Evolutionary conservation across 148 eudicot species (phyloP).

Genomic region (Rhododendron henanense): DNA sequence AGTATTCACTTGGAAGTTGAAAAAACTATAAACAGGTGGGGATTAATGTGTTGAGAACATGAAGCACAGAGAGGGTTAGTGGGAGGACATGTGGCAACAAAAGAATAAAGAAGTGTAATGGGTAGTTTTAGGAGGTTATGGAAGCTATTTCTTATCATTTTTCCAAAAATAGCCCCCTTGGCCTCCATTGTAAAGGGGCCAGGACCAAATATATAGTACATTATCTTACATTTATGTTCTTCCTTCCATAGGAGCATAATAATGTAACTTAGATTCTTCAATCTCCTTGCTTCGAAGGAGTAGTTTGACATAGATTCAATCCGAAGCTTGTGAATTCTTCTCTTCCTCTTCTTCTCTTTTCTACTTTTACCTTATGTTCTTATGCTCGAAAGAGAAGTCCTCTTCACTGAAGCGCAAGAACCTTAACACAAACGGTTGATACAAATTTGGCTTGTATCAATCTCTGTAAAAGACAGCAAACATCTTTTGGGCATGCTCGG

Average conservation of each 20-base stretch:
- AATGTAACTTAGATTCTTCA: no score
- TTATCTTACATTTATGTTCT: not conserved
- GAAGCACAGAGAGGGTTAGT: not conserved
- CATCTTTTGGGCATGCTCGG: no score
- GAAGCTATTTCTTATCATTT: not conserved
- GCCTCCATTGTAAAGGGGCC: not conserved
- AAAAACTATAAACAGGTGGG: not conserved
- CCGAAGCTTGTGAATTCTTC: no score
- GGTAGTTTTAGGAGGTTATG: not conserved
- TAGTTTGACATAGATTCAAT: no score
- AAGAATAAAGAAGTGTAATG: not conserved
- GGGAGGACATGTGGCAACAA: not conserved
- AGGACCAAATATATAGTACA: not conserved
- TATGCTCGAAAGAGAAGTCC: not conserved
- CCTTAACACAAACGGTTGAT: not conserved
- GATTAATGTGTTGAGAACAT: not conserved
- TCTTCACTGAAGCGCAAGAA: not conserved
- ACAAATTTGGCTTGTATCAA: not conserved
- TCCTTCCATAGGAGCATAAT: not conserved
- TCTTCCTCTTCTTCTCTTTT: not conserved
- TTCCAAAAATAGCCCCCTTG: not conserved
- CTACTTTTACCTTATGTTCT: not conserved
- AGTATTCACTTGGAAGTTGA: not conserved
- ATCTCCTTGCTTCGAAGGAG: no score
- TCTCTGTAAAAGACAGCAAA: not conserved